Evolutionary conservation across 345 rosid species (phyloP), one percentile per base, ranked within the genome.

Genomic region (Angophora floribunda): DNA sequence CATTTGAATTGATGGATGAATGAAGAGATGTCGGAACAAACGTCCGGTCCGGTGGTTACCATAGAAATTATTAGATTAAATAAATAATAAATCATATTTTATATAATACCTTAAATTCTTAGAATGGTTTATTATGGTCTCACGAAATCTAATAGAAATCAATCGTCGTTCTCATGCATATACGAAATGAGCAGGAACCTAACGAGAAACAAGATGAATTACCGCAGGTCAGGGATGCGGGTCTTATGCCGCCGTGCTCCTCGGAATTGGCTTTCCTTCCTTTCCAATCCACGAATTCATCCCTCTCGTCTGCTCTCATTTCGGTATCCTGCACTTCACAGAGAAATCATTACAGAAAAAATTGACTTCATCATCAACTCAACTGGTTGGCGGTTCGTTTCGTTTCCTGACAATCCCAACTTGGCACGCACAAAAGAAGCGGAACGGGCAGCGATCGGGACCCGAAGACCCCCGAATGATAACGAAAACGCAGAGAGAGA

Each of bases 141-240:
- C 4, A 36, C 41, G 41, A 36, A 36, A 36, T 36, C 41, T 36
- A 26, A 6, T 75, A 21, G 49, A 75, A 75, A 41, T 19, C 14
- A 21, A 12, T 10, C 13, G 4, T 41, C 49, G 84, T 28, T 49
- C 84, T 10, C 13, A 12, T 10, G 6, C 49, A 19, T 36, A 41
- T 41, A 75, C 10, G 84, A 41, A 75, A 75, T 70, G 3, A 32
- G 4, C 3, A 3, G 65, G 49, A 11, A 49, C 10, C 47, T 1
- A 19, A 22, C 1, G 84, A 41, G 28, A 75, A 41, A 17, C 21
- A 13, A 75, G 41, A 41, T 75, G 21, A 87, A 44, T 88, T 92
- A 93, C 95, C 93, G 84, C 94, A 94, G 51, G 92, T 86, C 30
- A 94, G 55, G 26, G 65, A 86, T 32, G 96, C 95, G 88, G 94